Evolutionary conservation across 2,329 filamentous ascomycete species (phyloP).

Genomic region (Talaromyces funiculosus): DNA sequence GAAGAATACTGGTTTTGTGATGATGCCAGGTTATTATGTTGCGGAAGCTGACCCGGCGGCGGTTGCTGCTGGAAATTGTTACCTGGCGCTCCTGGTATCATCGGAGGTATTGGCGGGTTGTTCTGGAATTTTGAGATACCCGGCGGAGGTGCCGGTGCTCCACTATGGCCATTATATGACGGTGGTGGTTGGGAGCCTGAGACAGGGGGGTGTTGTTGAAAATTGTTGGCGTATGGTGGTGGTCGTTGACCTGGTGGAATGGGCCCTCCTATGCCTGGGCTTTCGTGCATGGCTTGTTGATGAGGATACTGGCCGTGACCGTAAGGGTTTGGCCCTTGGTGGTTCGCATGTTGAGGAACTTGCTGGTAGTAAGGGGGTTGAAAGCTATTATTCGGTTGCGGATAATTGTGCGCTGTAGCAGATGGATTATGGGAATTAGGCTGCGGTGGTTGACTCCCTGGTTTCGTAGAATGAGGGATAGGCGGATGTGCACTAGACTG

Average conservation of each 20-base stretch:
- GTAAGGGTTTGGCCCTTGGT: background rate
- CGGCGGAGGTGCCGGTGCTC: background rate
- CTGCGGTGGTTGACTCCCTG: background rate
- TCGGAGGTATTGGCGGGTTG: constrained; percentile 1
- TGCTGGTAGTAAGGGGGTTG: constrained; percentile 5
- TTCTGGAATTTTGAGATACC: background rate
- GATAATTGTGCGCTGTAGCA: background rate
- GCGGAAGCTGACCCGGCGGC: background rate
- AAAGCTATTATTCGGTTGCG: background rate
- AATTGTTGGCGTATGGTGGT: background rate
- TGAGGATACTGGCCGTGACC: background rate
- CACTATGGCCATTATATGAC: background rate
- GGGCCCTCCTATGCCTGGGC: background rate
- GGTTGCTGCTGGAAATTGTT: background rate
- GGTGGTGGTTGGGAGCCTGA: background rate
- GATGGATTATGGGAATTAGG: background rate
- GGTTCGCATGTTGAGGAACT: background rate
- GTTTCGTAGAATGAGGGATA: constrained; percentile 14
- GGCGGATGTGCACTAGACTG: constrained; percentile 11
- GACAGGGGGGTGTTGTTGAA: background rate
- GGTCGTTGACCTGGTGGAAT: background rate
- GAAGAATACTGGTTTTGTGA: background rate
- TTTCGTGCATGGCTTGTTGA: constrained; percentile 2
- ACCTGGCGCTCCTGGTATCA: background rate
- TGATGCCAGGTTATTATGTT: background rate